Evolutionary conservation across 2,329 filamentous ascomycete species (phyloP).

Genomic region (Cadophora luteo-olivacea): DNA sequence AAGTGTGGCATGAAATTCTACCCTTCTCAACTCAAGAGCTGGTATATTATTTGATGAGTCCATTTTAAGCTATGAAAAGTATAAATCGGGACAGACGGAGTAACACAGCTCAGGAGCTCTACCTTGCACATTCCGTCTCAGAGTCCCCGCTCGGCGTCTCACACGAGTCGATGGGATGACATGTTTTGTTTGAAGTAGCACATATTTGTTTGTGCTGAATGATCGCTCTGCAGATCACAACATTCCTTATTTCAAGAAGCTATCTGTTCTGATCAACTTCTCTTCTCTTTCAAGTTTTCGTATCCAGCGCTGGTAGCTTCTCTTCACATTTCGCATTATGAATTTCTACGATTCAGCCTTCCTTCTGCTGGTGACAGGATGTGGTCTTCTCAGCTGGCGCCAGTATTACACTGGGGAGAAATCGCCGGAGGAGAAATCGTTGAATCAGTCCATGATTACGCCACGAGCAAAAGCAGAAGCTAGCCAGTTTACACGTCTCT

Average conservation of each 20-base stretch:
- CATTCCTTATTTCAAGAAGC: neutral
- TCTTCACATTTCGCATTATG: conserved; percentile 27
- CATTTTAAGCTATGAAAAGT: neutral
- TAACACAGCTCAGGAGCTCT: conserved; percentile 6
- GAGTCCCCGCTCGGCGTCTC: conserved; percentile 22
- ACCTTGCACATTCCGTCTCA: conserved; percentile 24
- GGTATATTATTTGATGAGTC: neutral
- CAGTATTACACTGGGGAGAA: conserved; percentile 36
- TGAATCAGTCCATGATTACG: conserved; percentile 28
- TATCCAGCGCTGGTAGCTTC: conserved; percentile 19
- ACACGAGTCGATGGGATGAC: conserved; percentile 12
- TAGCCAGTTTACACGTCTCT: conserved; percentile 41
- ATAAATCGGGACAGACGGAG: neutral
- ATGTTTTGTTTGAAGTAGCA: conserved; percentile 16
- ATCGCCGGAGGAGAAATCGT: conserved; percentile 29
- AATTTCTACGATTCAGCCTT: conserved; percentile 41
- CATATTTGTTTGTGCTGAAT: conserved; percentile 7
- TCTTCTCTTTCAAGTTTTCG: conserved; percentile 9
- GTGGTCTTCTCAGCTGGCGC: conserved; percentile 40
- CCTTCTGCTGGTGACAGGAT: conserved; percentile 36
- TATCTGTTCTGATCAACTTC: conserved; percentile 1
- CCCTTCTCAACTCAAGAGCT: neutral
- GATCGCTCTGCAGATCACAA: neutral
- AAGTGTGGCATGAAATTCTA: no score
- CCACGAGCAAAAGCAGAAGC: conserved; percentile 41